A percentile compares a stretch with the other conserved stretches of the same genome.
phyloP scores from a whole-genome alignment of 805 yeast species.

The Metschnikowia noctiluminum region DNA sequence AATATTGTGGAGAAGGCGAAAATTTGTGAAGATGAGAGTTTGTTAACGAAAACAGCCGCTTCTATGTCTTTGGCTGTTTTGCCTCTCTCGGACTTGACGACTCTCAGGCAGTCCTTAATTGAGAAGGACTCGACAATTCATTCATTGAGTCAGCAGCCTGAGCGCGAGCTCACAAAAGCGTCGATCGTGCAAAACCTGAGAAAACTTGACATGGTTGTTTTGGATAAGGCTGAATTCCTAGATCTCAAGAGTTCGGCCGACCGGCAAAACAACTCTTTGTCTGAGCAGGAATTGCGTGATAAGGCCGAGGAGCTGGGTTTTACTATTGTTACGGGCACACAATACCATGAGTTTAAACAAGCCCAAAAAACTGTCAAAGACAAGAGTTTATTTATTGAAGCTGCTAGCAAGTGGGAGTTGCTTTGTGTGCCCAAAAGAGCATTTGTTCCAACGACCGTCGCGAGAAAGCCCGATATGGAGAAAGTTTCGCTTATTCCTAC shows the following conservation, averaged over 20 bases:
- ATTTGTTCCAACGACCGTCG: conserved; percentile 60
- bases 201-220: conserved; percentile 14
- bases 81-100: conserved; percentile 13
- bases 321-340: conserved; percentile 32
- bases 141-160: conserved; percentile 16
- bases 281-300: conserved; percentile 19
- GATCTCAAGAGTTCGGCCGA: conserved; percentile 6
- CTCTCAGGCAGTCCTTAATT: conserved; percentile 13
- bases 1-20: conserved; percentile 3
- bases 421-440: conserved; percentile 57
- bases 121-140: conserved; percentile 28
- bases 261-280: conserved; percentile 14
- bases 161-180: conserved; percentile 21
- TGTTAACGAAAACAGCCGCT: conserved; percentile 7
- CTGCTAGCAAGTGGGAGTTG: conserved; percentile 46
- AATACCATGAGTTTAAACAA: conserved; percentile 21
- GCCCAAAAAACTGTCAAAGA: conserved; percentile 17
- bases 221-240: conserved; percentile 17
- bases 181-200: conserved; percentile 15
- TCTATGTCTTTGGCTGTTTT: conserved; percentile 13
- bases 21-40: neutral
- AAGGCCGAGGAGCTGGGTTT: conserved; percentile 44
- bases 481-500: conserved; percentile 64
- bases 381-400: conserved; percentile 26
- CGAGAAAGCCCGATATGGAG: conserved; percentile 49